Evolutionary conservation across 257 asterid species (phyloP), one percentile per base, ranked within the genome.

Genomic region (Avicennia marina): DNA sequence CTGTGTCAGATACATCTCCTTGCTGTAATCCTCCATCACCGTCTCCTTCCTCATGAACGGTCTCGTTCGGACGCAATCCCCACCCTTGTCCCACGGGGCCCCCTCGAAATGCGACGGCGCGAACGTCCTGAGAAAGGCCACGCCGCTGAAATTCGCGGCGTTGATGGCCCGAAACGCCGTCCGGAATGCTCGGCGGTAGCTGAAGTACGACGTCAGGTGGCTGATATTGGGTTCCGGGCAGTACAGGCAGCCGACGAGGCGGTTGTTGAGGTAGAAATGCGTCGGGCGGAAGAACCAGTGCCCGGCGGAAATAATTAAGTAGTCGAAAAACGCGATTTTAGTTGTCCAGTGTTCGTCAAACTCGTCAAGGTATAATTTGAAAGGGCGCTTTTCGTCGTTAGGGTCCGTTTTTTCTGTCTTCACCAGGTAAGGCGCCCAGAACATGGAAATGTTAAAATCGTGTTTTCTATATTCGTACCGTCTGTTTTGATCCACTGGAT

Each of bases 261-360:
- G 67, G 34, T 45, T 20, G 46, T 67, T 69, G 47, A 76, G 55
- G 78, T 85, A 78, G 81, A 78, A 86, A 60, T 79, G 73, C 5
- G 91, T 71, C 10, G 98, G 95, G 7, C 98, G 85, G 85, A 80
- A 81, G 62, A 91, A 91, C 96, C 98, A 87, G 45, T 87, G 98
- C 29, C 94, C 96, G 40, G 90, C 93, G 44, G 96, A 87, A 78
- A 91, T 87, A 60, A 91, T 53, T 1, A 88, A 65, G 62, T 77
- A 91, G 56, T 88, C 90, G 78, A 74, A 78, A 6, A 18, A 39
- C 1, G 66, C 64, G 65, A 91, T 66, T 6, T 43, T 43, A 27
- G 53, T 7, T 1, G 78, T 65, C 98, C 96, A 91, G 33, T 69
- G 64, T 2, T 22, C 59, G 58, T 91, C 95, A 64, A 73, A 72